Conservation (phyloP, 805 yeast genomes). For the Nakazawaea pomicola region DNA sequence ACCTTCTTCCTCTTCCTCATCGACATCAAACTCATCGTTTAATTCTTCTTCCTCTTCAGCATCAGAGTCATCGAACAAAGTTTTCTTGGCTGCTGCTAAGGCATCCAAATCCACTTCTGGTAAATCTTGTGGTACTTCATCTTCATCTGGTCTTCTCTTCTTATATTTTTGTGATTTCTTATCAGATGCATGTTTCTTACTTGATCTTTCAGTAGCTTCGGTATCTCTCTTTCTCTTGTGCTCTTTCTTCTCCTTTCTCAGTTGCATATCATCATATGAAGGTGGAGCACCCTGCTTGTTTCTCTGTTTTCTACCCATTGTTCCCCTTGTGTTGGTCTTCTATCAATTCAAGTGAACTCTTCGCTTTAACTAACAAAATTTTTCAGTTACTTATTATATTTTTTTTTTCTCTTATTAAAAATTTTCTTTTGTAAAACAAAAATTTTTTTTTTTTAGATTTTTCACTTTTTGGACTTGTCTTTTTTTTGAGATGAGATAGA, state of each 20-base stretch:
- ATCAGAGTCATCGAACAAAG: conserved; percentile 69
- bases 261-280: conserved; percentile 73
- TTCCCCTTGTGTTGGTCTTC: background rate
- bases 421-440: background rate
- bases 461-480: background rate
- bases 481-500: conserved; percentile 7
- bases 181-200: conserved; percentile 15
- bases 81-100: conserved; percentile 62
- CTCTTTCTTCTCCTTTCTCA: conserved; percentile 35
- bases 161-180: conserved; percentile 23
- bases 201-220: conserved; percentile 20
- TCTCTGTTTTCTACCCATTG: conserved; percentile 90
- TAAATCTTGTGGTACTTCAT: conserved; percentile 39
- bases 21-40: conserved; percentile 28
- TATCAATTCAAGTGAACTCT: too few species aligned
- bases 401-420: background rate
- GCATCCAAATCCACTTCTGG: conserved; percentile 70
- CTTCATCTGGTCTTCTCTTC: conserved; percentile 26
- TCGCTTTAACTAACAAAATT: too few species aligned
- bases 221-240: conserved; percentile 25
- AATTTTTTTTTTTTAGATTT: conserved; percentile 6
- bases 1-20: conserved; percentile 29
- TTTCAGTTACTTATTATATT: background rate
- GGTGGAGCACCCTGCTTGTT: conserved; percentile 95
- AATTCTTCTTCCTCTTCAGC: conserved; percentile 41